Evolutionary conservation across 1,139 yeast genomes (phyloP).

Genomic region (Petasospora rhodanensis): DNA sequence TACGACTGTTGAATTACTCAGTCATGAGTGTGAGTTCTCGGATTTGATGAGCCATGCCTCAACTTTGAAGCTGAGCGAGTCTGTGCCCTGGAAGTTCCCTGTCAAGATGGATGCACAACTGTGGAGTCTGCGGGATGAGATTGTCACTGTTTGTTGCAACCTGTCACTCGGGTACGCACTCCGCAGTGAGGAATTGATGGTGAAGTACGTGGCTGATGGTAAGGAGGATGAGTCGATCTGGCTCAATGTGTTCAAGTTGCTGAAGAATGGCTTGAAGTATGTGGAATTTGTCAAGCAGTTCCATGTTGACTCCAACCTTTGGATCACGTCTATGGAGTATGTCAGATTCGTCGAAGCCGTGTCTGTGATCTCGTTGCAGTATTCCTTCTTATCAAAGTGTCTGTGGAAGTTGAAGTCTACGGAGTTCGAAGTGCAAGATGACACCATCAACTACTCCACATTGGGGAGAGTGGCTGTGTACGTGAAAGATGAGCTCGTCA

Average conservation of each 20-base stretch:
- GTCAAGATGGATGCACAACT: no score
- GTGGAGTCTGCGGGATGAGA: conserved; percentile 13
- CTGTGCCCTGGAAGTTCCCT: no score
- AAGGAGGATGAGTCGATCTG: conserved; percentile 7
- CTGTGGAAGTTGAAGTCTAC: conserved; percentile 13
- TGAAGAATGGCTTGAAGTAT: conserved; percentile 18
- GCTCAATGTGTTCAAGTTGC: conserved; percentile 18
- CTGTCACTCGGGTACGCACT: conserved; percentile 9
- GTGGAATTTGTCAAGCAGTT: conserved; percentile 11
- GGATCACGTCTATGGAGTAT: conserved; percentile 11
- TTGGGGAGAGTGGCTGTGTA: conserved; percentile 19
- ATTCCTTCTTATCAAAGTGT: conserved; percentile 19
- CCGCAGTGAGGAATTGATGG: conserved; percentile 16
- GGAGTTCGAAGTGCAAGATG: conserved; percentile 14
- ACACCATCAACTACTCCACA: conserved; percentile 20
- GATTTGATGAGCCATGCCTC: no score
- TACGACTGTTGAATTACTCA: no score
- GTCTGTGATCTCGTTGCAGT: conserved; percentile 13
- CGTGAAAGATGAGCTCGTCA: conserved; percentile 13
- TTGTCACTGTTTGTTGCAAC: conserved; percentile 7
- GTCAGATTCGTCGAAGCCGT: conserved; percentile 6
- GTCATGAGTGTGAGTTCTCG: no score
- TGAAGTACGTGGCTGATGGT: conserved; percentile 1
- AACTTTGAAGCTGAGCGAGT: no score
- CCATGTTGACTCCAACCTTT: background rate